These are phyloP conservation scores for Malus hybrid DNA, from an alignment of 331 rosid genomes.

Conservation along the genomic window DNA sequence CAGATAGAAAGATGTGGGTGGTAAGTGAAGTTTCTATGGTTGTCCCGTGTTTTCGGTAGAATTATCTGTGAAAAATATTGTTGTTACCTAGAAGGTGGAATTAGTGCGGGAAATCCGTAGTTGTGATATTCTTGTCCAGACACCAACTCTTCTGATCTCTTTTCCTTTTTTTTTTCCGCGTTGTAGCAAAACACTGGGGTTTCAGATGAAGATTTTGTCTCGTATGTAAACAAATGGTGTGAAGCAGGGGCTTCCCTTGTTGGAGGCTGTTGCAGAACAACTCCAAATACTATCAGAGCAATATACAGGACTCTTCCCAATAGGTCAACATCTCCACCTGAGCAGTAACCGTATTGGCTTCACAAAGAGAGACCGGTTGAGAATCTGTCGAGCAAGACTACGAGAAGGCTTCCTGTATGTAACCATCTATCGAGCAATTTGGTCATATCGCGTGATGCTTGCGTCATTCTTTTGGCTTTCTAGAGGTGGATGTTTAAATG, in stretches of 20 bases:
- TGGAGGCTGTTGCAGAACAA: conserved; percentile 97
- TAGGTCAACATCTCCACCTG: conserved; percentile 20
- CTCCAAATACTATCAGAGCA: conserved; percentile 69
- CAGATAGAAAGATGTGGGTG: conserved; percentile 65
- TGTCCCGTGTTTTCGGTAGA: not conserved
- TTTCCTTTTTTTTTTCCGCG: not conserved
- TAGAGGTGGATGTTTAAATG: not conserved
- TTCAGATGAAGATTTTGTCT: conserved; percentile 71
- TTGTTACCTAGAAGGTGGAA: not conserved
- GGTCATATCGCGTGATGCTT: not conserved
- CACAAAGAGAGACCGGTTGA: not conserved
- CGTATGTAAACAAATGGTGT: conserved; percentile 74
- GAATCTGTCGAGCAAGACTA: not conserved
- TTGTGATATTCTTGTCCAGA: not conserved
- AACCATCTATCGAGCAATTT: not conserved
- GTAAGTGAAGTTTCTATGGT: conserved; percentile 41
- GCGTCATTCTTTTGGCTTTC: not conserved
- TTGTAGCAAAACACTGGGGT: conserved; percentile 87
- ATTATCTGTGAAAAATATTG: too few species aligned
- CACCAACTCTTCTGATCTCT: not conserved
- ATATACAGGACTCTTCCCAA: conserved; percentile 49
- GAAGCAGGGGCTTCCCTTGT: conserved; percentile 79
- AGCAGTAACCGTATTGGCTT: conserved; percentile 17
- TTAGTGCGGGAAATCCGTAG: not conserved
- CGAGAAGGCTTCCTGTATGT: not conserved